Evolutionary conservation across 495 filamentous ascomycete species (phyloP), one percentile per base, ranked within the genome.

Genomic region (Xylaria curta): DNA sequence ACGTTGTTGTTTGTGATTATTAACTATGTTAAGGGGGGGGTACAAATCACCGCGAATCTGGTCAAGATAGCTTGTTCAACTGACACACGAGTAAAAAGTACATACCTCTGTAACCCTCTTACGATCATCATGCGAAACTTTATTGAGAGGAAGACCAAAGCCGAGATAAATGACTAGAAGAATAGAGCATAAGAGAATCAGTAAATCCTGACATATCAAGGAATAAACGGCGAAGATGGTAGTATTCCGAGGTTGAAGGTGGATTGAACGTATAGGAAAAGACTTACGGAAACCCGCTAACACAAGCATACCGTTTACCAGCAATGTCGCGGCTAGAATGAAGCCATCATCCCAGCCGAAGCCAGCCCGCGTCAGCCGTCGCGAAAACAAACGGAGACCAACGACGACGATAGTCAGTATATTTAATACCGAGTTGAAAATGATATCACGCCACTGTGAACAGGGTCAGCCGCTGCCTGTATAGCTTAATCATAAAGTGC

Each of bases 321-420:
- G 21, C 21, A 26, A 26, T 53, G 49, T 53, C 21, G 49, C 49
- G 13, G 24, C 12, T 1, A 26, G 21, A 31, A 71, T 69, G 38
- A 74, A 54, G 31, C 70, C 65, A 31, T 78, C 76, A 10, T 78
- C 76, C 76, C 74, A 74, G 7, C 74, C 69, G 15, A 74, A 17
- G 24, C 74, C 70, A 46, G 72, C 67, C 8, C 61, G 61, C 15
- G 68, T 72, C 38, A 74, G 31, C 5, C 28, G 44, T 61, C 74
- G 46, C 0, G 51, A 53, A 13, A 68, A 71, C 24, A 76, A 21
- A 1, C 76, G 76, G 0, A 74, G 17, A 17, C 12, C 65, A 2
- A 53, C 10, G 21, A 53, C 21, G 9, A 24, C 0, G 24, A 53
- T 26, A 26, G 21, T 53, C 0, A 53, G 51, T 2, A 28, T 8